These are phyloP conservation scores for Pythium biforme DNA, from an alignment of 352 stramenopile species.

Conservation along the genomic window DNA sequence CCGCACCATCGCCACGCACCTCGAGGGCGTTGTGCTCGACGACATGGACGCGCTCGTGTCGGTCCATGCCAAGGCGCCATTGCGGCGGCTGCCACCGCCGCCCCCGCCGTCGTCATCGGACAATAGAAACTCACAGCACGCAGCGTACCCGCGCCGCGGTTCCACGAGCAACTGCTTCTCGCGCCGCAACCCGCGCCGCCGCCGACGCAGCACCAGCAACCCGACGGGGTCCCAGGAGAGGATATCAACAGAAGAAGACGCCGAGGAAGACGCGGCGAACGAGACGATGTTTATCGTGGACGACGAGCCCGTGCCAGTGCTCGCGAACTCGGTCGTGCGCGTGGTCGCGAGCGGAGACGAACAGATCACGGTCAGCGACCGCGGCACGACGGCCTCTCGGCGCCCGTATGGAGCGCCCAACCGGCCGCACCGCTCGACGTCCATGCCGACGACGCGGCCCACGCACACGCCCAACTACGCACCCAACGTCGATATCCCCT, in stretches of 20 bases:
- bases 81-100: no score
- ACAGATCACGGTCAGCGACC: background rate
- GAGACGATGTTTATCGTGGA: constrained; percentile 11
- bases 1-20: constrained; percentile 2
- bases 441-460: constrained; percentile 1
- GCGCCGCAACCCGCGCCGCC: constrained; percentile 5
- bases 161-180: constrained; percentile 20
- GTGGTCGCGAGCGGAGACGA: background rate
- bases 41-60: constrained; percentile 17
- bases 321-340: background rate
- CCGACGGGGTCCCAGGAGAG: background rate
- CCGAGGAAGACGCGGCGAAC: background rate
- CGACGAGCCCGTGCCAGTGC: constrained; percentile 7
- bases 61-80: constrained; percentile 4
- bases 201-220: constrained; percentile 11
- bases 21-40: constrained; percentile 10
- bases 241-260: background rate
- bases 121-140: no score
- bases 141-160: constrained; percentile 3
- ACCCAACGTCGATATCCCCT: background rate
- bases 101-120: no score
- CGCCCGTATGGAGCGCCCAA: constrained; percentile 8
- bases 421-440: constrained; percentile 9
- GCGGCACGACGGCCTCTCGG: background rate
- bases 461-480: background rate